Conservation (phyloP, 805 yeast species). For the Cyberlindnera nakhonratchasimensis region DNA sequence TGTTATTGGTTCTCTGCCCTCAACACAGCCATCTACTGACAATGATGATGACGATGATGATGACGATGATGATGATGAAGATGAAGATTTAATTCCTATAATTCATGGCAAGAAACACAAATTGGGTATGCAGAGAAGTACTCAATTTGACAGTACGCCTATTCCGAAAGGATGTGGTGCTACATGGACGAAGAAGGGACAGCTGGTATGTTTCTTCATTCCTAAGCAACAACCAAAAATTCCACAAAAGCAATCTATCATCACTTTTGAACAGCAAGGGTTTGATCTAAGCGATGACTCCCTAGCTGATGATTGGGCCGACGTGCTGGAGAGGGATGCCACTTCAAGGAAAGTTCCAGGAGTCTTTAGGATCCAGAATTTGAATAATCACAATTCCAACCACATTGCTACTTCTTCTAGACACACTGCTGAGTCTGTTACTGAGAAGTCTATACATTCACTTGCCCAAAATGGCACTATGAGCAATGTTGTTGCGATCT, state of each 20-base stretch:
- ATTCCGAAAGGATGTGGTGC: slow-evolving; percentile 95
- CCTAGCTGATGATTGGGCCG: slow-evolving; percentile 67
- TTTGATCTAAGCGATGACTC: slow-evolving; percentile 52
- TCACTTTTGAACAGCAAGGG: slow-evolving; percentile 53
- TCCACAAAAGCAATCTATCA: slow-evolving; percentile 36
- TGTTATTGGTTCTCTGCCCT: slow-evolving; percentile 31
- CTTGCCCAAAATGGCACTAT: slow-evolving; percentile 11
- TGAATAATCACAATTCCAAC: slow-evolving; percentile 1
- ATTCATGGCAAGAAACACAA: not conserved
- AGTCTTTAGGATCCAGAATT: slow-evolving; percentile 26
- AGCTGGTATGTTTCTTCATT: slow-evolving; percentile 77
- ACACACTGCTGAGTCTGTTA: slow-evolving; percentile 15
- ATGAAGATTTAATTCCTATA: slow-evolving; percentile 28
- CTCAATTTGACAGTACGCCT: slow-evolving; percentile 71
- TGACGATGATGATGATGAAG: slow-evolving; percentile 31
- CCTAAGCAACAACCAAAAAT: slow-evolving; percentile 42
- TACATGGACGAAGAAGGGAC: slow-evolving; percentile 76
- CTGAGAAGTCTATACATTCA: slow-evolving; percentile 20
- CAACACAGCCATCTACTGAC: slow-evolving; percentile 20
- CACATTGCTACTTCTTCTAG: slow-evolving; percentile 2
- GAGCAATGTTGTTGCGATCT: slow-evolving; percentile 53
- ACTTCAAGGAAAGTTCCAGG: slow-evolving; percentile 50
- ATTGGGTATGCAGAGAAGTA: slow-evolving; percentile 4
- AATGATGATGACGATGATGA: slow-evolving; percentile 34
- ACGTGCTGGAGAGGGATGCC: slow-evolving; percentile 55